phyloP scores from a whole-genome alignment of 2,329 filamentous ascomycete genomes.

The Colletotrichum coccodes region DNA sequence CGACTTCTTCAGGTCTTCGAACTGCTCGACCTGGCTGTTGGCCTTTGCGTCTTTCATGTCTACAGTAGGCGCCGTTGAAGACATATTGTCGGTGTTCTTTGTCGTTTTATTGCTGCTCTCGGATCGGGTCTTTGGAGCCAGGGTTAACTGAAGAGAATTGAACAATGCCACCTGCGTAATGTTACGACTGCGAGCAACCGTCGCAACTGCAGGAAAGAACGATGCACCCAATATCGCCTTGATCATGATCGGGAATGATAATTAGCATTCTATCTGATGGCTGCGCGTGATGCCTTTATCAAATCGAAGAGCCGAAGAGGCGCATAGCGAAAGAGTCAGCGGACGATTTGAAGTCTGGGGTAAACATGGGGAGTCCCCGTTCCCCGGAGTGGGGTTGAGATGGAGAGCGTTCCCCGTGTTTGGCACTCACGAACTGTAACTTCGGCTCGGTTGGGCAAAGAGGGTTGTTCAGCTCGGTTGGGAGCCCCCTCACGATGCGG shows the following conservation, averaged over 20 bases:
- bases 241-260: not conserved
- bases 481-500: too few relatives aligned
- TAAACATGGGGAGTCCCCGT: not conserved
- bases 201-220: slow-evolving; percentile 10
- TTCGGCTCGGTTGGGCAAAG: slow-evolving; percentile 13
- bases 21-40: slow-evolving; percentile 7
- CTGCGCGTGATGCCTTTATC: not conserved
- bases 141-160: not conserved
- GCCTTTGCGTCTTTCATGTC: not conserved
- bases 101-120: not conserved
- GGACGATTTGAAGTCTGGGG: not conserved
- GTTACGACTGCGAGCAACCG: slow-evolving; percentile 28
- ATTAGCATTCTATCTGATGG: not conserved
- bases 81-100: not conserved
- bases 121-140: not conserved
- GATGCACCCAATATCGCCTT: not conserved
- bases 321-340: not conserved
- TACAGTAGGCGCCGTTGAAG: not conserved
- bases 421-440: too few relatives aligned
- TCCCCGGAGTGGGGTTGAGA: slow-evolving; percentile 13
- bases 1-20: not conserved
- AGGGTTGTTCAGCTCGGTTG: slow-evolving; percentile 1
- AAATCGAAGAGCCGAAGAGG: not conserved
- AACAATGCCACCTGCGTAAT: too few relatives aligned
- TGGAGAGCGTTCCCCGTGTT: slow-evolving; percentile 6